phyloP scores from a whole-genome alignment of 2,329 filamentous ascomycete genomes.

The Coniosporium tulheliwenetii region DNA sequence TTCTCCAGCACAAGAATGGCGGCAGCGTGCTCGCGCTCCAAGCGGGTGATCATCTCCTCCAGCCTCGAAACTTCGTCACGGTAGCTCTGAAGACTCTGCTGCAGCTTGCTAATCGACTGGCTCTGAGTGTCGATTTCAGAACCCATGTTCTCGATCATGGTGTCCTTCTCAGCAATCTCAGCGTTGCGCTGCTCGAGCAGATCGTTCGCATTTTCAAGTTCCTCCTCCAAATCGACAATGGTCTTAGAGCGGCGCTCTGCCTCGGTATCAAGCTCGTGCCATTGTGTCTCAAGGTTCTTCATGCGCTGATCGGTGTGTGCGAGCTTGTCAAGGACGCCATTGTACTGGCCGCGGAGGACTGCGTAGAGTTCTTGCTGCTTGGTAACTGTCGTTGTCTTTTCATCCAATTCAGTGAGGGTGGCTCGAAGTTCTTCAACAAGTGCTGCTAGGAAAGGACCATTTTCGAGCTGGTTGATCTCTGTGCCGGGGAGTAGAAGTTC shows the following conservation, averaged over 20 bases:
- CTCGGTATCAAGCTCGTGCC: slow-evolving; percentile 18
- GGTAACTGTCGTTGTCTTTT: slow-evolving; percentile 14
- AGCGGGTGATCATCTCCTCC: slow-evolving; percentile 18
- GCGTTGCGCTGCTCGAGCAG: slow-evolving; percentile 10
- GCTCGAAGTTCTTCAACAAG: slow-evolving; percentile 21
- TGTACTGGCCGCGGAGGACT: slow-evolving; percentile 20
- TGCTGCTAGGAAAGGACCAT: slow-evolving; percentile 22
- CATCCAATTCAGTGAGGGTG: slow-evolving; percentile 12
- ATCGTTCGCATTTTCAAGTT: slow-evolving; percentile 16
- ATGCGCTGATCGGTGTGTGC: slow-evolving; percentile 18
- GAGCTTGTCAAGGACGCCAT: slow-evolving; percentile 18
- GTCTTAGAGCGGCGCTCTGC: slow-evolving; percentile 21
- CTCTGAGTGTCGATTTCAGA: slow-evolving; percentile 17
- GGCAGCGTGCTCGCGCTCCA: slow-evolving; percentile 22
- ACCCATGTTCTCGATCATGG: slow-evolving; percentile 8
- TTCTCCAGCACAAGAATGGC: slow-evolving; percentile 21
- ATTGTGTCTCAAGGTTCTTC: slow-evolving; percentile 19
- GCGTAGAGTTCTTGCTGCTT: slow-evolving; percentile 19
- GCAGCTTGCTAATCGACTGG: slow-evolving; percentile 19
- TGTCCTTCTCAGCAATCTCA: slow-evolving; percentile 9
- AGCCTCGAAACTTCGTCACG: slow-evolving; percentile 21
- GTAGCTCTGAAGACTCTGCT: slow-evolving; percentile 21
- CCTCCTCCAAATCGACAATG: slow-evolving; percentile 20
- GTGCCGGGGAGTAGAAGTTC: slow-evolving; percentile 24
- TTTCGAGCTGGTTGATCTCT: slow-evolving; percentile 19